phyloP scores from a whole-genome alignment of 306 rosid species.

The Betula pendula region DNA sequence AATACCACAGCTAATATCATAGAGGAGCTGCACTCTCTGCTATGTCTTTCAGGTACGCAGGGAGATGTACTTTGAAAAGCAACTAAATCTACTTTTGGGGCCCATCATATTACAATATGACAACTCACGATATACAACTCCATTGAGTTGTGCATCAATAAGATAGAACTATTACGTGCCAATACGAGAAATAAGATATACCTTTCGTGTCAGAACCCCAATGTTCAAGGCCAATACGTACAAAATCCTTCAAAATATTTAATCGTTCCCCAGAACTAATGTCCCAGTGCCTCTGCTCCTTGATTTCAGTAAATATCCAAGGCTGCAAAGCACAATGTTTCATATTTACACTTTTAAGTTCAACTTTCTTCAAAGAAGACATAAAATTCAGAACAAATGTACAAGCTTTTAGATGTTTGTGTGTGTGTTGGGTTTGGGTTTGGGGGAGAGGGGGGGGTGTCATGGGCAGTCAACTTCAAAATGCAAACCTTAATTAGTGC shows the following conservation, averaged over 20 bases:
- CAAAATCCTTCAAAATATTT: slow-evolving; percentile 74
- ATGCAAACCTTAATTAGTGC: slow-evolving; percentile 77
- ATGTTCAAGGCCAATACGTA: slow-evolving; percentile 78
- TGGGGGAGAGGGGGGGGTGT: neutral
- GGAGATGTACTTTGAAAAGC: neutral
- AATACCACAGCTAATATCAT: neutral
- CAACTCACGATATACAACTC: neutral
- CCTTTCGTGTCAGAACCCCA: slow-evolving; percentile 99
- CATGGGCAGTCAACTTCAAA: neutral
- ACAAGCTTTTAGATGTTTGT: neutral
- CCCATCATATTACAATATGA: neutral
- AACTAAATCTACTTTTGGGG: neutral
- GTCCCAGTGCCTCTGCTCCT: slow-evolving; percentile 97
- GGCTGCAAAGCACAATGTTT: slow-evolving; percentile 60
- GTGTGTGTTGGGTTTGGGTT: neutral
- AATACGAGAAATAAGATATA: slow-evolving; percentile 20
- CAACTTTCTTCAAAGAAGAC: neutral
- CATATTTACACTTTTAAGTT: slow-evolving; percentile 12
- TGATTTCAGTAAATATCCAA: slow-evolving; percentile 91
- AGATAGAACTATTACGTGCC: neutral
- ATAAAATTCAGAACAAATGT: neutral
- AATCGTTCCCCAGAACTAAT: slow-evolving; percentile 87
- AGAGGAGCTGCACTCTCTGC: neutral
- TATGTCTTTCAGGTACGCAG: neutral
- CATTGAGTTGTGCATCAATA: neutral